Evolutionary conservation across 1,284 basidiomycete species (phyloP), one percentile per base, ranked within the genome.

Genomic region (Ceratobasidium theobromae): DNA sequence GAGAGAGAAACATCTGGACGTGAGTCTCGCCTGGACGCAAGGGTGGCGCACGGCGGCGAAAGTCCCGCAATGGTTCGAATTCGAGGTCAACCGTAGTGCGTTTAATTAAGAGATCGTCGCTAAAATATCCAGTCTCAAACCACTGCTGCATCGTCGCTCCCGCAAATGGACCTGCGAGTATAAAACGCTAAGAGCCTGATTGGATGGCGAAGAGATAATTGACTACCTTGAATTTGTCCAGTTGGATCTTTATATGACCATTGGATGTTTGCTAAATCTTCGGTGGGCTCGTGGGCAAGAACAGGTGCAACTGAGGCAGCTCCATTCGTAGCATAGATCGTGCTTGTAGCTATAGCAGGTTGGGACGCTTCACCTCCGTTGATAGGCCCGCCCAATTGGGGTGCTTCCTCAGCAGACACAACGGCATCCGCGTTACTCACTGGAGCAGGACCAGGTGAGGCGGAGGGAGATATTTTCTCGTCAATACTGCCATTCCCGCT

Each of bases 61-160:
- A 73, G 28, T 77, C 75, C 43, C 74, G 70, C 5, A 79, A 74
- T 11, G 75, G 74, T 58, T 76, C 74, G 73, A 76, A 79, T 65
- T 80, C 77, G 30, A 69, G 55, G 45, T 76, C 67, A 41, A 65
- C 51, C 40, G 14, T 33, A 12, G 41, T 86, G 53, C 93, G 87
- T 73, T 89, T 92, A 83, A 96, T 87, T 35, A 91, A 85, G 30
- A 98, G 81, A 69, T 93, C 87, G 49, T 86, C 80, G n/a, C 85
- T 81, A 75, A 99, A 98, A 79, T 97, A 99, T 14, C 89, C 89
- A 73, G 90, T 91, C 65, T 92, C 86, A 75, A 88, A 91, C 96
- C 96, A 98, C 72, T 93, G 92, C 78, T 98, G 95, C 96, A 99
- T 98, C 68, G 91, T 76, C 69, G 88, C 85, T 27, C 91, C 93